Conservation (phyloP, 176 grass and related monocot genomes). For the Avena eriantha region DNA sequence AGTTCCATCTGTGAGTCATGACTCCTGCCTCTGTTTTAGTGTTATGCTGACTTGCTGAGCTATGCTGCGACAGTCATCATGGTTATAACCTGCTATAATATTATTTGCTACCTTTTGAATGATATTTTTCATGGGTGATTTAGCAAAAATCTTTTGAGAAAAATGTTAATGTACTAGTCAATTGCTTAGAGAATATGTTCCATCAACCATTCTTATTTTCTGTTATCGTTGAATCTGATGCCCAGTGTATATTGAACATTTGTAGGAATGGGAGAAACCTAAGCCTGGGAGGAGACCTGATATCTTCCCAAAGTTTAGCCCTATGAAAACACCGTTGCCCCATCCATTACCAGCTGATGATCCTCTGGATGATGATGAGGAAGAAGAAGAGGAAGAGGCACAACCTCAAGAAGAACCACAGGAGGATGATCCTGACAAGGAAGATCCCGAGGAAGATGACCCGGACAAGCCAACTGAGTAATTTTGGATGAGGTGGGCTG, state of each 20-base stretch:
- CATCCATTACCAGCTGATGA: constrained; percentile 73
- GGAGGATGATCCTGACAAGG: constrained; percentile 75
- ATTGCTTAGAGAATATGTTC: constrained; percentile 25
- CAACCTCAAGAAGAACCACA: constrained; percentile 70
- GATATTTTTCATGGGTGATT: background rate
- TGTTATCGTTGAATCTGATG: constrained; percentile 23
- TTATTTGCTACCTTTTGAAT: background rate
- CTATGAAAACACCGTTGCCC: constrained; percentile 85
- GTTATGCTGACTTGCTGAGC: constrained; percentile 1
- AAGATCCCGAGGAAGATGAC: constrained; percentile 69
- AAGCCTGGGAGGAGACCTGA: constrained; percentile 84
- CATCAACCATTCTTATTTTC: background rate
- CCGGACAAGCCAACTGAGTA: constrained; percentile 64
- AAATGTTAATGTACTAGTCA: background rate
- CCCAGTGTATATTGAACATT: background rate
- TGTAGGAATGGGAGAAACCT: constrained; percentile 77
- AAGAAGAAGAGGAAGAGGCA: constrained; percentile 72
- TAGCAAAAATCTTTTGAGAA: background rate
- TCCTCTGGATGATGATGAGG: constrained; percentile 77
- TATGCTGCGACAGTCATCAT: background rate
- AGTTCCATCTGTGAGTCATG: background rate
- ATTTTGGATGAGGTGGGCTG: constrained; percentile 10
- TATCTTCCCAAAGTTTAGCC: constrained; percentile 85
- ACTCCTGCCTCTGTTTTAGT: background rate
- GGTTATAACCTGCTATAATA: background rate